Conservation (phyloP, 2,329 filamentous ascomycete genomes). For the Fonsecaea multimorphosa region DNA sequence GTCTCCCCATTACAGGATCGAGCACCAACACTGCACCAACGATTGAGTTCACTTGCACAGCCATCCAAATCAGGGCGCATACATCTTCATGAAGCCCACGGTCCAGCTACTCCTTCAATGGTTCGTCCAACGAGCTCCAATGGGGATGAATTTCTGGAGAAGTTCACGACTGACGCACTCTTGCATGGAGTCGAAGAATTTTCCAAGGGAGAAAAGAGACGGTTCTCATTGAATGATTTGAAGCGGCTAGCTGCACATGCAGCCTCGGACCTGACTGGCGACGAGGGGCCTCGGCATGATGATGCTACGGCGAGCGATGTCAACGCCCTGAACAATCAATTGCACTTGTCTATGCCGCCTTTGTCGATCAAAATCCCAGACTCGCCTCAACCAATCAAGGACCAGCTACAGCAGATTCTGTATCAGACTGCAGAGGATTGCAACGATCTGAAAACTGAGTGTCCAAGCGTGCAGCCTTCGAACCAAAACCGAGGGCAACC, state of each 20-base stretch:
- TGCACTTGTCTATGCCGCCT: background rate
- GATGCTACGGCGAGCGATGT: background rate
- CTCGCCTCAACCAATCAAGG: background rate
- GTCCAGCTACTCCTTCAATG: background rate
- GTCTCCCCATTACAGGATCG: slow-evolving; percentile 8
- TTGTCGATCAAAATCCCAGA: background rate
- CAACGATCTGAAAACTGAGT: background rate
- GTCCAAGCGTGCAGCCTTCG: background rate
- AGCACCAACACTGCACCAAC: background rate
- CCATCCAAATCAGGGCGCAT: background rate
- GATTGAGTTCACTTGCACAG: background rate
- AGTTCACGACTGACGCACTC: slow-evolving; percentile 24
- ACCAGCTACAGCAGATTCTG: background rate
- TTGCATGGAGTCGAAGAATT: slow-evolving; percentile 22
- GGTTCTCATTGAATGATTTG: slow-evolving; percentile 34
- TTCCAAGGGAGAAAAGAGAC: slow-evolving; percentile 5
- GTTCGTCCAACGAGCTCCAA: slow-evolving; percentile 9
- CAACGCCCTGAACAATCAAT: background rate
- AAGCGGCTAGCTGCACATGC: slow-evolving; percentile 22
- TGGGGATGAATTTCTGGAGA: slow-evolving; percentile 12
- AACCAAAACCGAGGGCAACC: background rate
- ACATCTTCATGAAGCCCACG: background rate
- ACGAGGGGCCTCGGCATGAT: background rate
- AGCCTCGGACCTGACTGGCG: background rate
- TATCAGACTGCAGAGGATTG: background rate